Conservation (phyloP, 163 green algal genomes). For the Chlorella variabilis region DNA sequence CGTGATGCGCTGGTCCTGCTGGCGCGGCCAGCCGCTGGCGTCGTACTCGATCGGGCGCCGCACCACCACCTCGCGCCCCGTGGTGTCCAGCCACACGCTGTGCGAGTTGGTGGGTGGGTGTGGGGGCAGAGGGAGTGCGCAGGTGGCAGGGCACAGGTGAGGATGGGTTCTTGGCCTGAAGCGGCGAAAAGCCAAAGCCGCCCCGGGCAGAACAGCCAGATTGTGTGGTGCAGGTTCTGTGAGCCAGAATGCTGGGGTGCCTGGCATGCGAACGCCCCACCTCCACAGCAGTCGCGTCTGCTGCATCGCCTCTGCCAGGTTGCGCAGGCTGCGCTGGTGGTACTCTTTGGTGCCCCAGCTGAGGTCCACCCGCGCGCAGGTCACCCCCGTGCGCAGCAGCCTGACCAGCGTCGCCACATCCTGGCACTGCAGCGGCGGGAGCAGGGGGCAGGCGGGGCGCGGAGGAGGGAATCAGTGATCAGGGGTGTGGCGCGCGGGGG, state of each 20-base stretch:
- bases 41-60: conserved; percentile 23
- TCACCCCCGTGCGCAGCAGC: conserved; percentile 64
- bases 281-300: conserved; percentile 52
- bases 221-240: too few species aligned
- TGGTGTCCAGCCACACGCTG: conserved; percentile 85
- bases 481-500: neutral
- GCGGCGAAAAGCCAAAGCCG: too few species aligned
- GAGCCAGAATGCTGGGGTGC: too few species aligned
- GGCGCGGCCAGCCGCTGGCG: conserved; percentile 1
- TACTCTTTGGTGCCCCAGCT: conserved; percentile 63
- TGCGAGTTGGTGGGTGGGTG: too few species aligned
- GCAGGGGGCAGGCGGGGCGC: neutral
- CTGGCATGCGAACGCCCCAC: neutral
- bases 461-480: neutral
- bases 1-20: neutral
- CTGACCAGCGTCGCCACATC: conserved; percentile 59
- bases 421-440: conserved; percentile 39
- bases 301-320: conserved; percentile 76
- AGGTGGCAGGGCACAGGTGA: too few species aligned
- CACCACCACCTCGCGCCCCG: conserved; percentile 73
- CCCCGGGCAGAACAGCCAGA: too few species aligned
- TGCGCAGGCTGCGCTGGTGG: conserved; percentile 74
- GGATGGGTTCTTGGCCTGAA: too few species aligned
- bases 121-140: too few species aligned
- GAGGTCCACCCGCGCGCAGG: conserved; percentile 66